Conservation (phyloP, 1,284 basidiomycete genomes). For the Takashimella tepidaria region DNA sequence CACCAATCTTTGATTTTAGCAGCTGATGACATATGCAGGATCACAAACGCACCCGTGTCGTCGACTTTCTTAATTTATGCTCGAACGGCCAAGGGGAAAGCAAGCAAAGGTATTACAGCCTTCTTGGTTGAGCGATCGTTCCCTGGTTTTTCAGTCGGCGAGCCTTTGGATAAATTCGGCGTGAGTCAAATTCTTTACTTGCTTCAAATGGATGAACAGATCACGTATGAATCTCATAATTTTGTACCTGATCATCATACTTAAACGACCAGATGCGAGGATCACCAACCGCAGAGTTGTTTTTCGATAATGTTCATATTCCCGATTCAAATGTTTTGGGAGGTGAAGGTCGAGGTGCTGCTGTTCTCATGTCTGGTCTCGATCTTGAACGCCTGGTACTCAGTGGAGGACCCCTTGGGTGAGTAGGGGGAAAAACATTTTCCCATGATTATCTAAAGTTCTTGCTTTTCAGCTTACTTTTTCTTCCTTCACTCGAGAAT, state of each 20-base stretch:
- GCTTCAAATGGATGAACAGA: too few species aligned
- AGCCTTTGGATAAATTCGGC: conserved; percentile 90
- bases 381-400: conserved; percentile 89
- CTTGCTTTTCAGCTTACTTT: background rate
- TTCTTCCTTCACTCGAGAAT: conserved; percentile 1
- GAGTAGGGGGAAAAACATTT: conserved; percentile 11
- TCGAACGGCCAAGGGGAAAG: conserved; percentile 69
- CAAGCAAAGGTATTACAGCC: conserved; percentile 79
- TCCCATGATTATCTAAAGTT: background rate
- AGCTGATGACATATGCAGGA: conserved; percentile 54
- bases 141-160: conserved; percentile 80
- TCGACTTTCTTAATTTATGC: conserved; percentile 91
- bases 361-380: conserved; percentile 88
- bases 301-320: conserved; percentile 85
- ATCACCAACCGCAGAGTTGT: conserved; percentile 87
- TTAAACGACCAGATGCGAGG: conserved; percentile 65
- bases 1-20: background rate
- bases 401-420: conserved; percentile 71
- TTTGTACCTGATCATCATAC: too few species aligned
- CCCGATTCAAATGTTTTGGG: conserved; percentile 85
- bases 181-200: too few species aligned
- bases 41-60: conserved; percentile 88
- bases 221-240: too few species aligned
- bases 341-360: conserved; percentile 68
- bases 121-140: conserved; percentile 82